Conservation (phyloP, 2,329 filamentous ascomycete genomes). For the Phialophora chinensis region DNA sequence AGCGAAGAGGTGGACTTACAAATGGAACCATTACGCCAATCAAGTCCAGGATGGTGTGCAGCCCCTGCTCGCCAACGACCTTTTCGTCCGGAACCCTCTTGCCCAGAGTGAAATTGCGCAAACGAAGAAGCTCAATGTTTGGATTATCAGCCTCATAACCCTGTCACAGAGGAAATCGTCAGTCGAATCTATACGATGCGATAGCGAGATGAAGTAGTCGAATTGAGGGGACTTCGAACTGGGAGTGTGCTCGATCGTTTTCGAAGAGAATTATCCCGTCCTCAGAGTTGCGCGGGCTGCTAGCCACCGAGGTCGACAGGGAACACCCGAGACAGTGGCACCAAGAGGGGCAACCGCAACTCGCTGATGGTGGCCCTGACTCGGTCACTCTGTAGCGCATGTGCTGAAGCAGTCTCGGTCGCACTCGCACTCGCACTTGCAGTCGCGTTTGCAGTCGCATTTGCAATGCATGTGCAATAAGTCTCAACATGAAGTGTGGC, state of each 20-base stretch:
- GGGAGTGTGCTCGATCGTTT: neutral
- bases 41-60: constrained; percentile 69
- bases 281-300: constrained; percentile 24
- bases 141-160: constrained; percentile 75
- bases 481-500: neutral
- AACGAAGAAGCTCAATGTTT: constrained; percentile 79
- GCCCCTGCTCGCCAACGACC: constrained; percentile 65
- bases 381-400: neutral
- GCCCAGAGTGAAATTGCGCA: constrained; percentile 78
- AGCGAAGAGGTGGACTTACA: constrained; percentile 62
- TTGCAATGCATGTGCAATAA: neutral
- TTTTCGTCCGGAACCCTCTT: constrained; percentile 70
- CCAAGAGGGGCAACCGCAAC: constrained; percentile 23
- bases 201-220: neutral
- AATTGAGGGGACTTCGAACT: neutral
- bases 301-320: constrained; percentile 11
- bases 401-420: neutral
- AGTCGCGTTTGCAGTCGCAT: neutral
- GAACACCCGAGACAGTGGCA: constrained; percentile 25
- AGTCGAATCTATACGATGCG: constrained; percentile 14
- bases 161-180: constrained; percentile 50
- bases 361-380: neutral
- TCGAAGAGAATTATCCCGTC: constrained; percentile 8
- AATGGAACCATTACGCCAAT: constrained; percentile 76
- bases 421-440: neutral